Evolutionary conservation across 441 rosid genomes (phyloP), one percentile per base, ranked within the genome.

Genomic region (Omphalea diandra): DNA sequence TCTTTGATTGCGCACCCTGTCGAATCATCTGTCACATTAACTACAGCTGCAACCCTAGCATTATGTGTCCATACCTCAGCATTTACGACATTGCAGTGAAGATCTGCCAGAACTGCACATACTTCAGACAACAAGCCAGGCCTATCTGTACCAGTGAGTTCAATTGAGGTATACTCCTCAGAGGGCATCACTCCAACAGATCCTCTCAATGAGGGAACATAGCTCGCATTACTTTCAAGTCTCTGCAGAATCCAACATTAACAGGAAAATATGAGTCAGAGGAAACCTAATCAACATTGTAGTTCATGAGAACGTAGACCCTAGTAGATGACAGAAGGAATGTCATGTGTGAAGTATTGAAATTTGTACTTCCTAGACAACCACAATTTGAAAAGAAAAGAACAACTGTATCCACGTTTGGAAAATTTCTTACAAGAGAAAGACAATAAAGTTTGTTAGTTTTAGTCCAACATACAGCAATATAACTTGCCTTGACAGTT

Each of bases 21-120:
- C 44, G 78, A 76, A 71, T 75, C 78, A 73, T 93, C 97, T 7
- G 89, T 93, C 74, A 88, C 94, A 73, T 86, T 91, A 69, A 87
- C 87, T 38, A 93, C 96, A 12, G 98, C 96, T 2, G 98, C 98
- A 60, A 97, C 97, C 79, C 97, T 83, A 26, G 82, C 80, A 74
- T 93, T 93, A 84, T 93, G 98, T 29, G 98, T 93, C 98, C 98
- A 93, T 76, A 93, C 86, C 83, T 90, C 98, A 53, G 97, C 98
- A 79, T 85, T 87, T 18, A 86, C 89, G 57, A 93, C 92, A 65
- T 87, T 93, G 82, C 97, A 93, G 56, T 75, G 83, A 67, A 90
- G 96, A 79, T 85, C 93, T 0, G 96, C 69, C 56, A 91, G 94
- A 72, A 93, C 87, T 15, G 98, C 97, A 73, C 91, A 88, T 33